These are phyloP conservation scores for Saturnispora kantuleensis DNA, from an alignment of 805 yeast species.

Conservation along the genomic window DNA sequence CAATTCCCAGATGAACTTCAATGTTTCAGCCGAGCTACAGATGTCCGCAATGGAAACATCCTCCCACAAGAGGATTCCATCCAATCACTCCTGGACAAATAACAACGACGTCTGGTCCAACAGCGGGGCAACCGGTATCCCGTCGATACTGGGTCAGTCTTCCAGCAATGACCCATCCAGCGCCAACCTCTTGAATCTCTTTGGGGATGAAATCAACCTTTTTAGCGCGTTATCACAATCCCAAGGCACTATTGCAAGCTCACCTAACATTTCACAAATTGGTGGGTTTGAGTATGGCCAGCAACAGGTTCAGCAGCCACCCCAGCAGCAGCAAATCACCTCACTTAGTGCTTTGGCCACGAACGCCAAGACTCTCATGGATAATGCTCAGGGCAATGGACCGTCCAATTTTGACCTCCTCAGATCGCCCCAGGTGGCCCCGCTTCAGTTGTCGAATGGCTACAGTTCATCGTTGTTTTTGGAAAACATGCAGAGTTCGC, in stretches of 20 bases:
- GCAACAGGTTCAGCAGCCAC: neutral
- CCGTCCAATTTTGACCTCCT: neutral
- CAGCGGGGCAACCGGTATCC: conserved; percentile 10
- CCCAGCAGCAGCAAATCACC: conserved; percentile 9
- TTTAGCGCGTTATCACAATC: neutral
- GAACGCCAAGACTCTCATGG: conserved; percentile 7
- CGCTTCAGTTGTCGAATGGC: neutral
- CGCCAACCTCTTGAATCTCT: conserved; percentile 21
- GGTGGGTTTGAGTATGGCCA: conserved; percentile 10
- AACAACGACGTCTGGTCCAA: conserved; percentile 7
- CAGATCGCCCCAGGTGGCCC: conserved; percentile 5
- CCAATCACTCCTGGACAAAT: conserved; percentile 2
- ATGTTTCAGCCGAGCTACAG: neutral
- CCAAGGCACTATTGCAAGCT: neutral
- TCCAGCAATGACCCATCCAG: conserved; percentile 7
- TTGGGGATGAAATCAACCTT: conserved; percentile 14
- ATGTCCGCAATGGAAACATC: no score
- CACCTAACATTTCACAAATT: conserved; percentile 11
- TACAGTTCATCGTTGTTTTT: conserved; percentile 8
- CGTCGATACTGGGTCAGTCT: no score
- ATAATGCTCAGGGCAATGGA: neutral
- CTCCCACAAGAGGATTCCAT: conserved; percentile 5
- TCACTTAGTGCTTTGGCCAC: conserved; percentile 16
- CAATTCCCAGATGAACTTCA: conserved; percentile 11
- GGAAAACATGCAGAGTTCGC: conserved; percentile 12